Evolutionary conservation across 1,139 yeast species (phyloP).

Genomic region (Protomyces gravidus): DNA sequence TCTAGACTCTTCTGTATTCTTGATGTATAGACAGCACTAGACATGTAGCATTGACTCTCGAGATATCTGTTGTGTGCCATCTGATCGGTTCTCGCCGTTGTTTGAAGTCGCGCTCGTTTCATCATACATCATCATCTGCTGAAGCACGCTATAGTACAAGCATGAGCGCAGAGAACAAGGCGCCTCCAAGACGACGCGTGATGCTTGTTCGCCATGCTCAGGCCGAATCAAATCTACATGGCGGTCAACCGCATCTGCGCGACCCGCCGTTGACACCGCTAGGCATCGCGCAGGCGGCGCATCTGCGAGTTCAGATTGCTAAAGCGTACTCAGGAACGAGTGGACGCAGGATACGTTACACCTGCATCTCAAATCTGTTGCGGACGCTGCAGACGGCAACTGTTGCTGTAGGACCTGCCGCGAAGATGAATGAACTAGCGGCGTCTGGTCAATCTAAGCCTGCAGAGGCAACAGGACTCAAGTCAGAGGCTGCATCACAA

Average conservation of each 20-base stretch:
- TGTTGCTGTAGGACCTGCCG: not conserved
- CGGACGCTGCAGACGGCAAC: slow-evolving; percentile 4
- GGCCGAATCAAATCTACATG: slow-evolving; percentile 6
- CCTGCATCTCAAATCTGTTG: slow-evolving; percentile 1
- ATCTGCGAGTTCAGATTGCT: not conserved
- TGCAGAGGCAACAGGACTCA: not conserved
- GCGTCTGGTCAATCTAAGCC: not conserved
- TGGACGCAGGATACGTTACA: not conserved
- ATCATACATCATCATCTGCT: too few species aligned
- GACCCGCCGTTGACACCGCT: slow-evolving; percentile 2
- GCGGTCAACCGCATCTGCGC: slow-evolving; percentile 2
- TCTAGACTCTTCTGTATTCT: too few species aligned
- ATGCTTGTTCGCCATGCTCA: slow-evolving; percentile 8
- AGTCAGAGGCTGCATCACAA: not conserved
- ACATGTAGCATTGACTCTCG: too few species aligned
- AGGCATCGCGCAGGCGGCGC: not conserved
- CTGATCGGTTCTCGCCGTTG: too few species aligned
- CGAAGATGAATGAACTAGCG: not conserved
- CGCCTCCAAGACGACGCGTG: not conserved
- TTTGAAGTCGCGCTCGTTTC: too few species aligned
- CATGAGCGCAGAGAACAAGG: too few species aligned
- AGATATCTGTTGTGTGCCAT: too few species aligned
- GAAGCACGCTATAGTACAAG: too few species aligned
- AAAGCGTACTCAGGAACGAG: not conserved
- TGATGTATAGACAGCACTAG: too few species aligned